phyloP scores from a whole-genome alignment of 2,329 filamentous ascomycete species.

The Ceratocystis cacaofunesta region DNA sequence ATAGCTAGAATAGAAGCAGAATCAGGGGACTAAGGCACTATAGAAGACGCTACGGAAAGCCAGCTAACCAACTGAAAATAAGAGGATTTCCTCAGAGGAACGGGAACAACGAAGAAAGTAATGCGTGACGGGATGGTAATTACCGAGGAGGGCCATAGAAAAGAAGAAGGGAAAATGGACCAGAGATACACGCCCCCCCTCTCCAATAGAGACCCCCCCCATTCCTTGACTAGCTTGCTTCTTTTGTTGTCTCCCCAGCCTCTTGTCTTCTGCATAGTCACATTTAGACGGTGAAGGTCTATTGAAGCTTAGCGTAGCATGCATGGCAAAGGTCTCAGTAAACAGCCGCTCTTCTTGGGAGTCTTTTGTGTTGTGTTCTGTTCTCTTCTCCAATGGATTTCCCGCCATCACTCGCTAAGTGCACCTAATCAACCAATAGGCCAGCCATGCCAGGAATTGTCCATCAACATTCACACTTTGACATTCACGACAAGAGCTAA shows the following conservation, averaged over 20 bases:
- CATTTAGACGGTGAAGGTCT: no score
- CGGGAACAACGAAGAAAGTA: slow-evolving; percentile 6
- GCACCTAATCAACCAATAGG: not conserved
- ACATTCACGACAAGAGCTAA: not conserved
- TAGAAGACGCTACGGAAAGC: not conserved
- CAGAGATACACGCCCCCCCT: not conserved
- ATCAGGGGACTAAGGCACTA: not conserved
- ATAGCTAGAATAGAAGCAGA: not conserved
- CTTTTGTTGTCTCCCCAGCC: not conserved
- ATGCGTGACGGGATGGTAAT: slow-evolving; percentile 3
- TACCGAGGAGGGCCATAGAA: not conserved
- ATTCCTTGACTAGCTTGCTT: no score
- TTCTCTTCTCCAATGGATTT: no score
- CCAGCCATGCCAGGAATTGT: not conserved
- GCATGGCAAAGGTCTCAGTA: no score
- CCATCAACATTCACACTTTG: not conserved
- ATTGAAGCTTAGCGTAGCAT: no score
- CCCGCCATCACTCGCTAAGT: not conserved
- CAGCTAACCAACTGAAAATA: not conserved
- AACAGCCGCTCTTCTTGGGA: no score
- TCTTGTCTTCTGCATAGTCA: not conserved
- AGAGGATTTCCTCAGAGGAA: not conserved
- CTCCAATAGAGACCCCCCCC: not conserved
- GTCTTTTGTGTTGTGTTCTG: no score
- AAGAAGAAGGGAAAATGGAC: not conserved